phyloP scores from a whole-genome alignment of 176 grass and related monocot species.

The Musa beccarii region DNA sequence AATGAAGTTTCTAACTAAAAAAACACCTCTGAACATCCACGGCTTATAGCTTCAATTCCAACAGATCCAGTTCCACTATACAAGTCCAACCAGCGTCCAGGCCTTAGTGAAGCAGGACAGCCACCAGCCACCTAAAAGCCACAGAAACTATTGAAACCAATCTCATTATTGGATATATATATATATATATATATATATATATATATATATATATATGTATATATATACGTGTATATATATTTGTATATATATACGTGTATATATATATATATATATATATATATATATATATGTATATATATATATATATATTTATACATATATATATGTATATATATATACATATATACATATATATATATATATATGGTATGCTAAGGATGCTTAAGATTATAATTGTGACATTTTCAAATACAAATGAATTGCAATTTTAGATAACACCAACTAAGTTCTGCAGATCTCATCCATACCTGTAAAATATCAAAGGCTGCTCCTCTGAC shows the following conservation, averaged over 20 bases:
- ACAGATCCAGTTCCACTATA: slow-evolving; percentile 95
- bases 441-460: not conserved
- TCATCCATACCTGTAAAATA: slow-evolving; percentile 59
- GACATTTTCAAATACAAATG: not conserved
- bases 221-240: no score
- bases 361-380: no score
- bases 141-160: not conserved
- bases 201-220: not conserved
- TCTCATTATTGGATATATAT: not conserved
- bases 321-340: not conserved
- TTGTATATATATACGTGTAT: not conserved
- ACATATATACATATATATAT: not conserved
- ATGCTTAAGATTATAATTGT: not conserved
- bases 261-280: not conserved
- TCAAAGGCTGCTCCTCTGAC: slow-evolving; percentile 86
- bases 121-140: slow-evolving; percentile 68
- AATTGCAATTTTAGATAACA: not conserved
- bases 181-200: not conserved
- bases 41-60: slow-evolving; percentile 97
- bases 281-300: no score
- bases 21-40: slow-evolving; percentile 80
- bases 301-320: no score
- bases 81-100: slow-evolving; percentile 86
- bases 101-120: slow-evolving; percentile 79
- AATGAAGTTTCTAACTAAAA: not conserved